Evolutionary conservation across 2,329 filamentous ascomycete species (phyloP).

Genomic region (Lachnellula arida): DNA sequence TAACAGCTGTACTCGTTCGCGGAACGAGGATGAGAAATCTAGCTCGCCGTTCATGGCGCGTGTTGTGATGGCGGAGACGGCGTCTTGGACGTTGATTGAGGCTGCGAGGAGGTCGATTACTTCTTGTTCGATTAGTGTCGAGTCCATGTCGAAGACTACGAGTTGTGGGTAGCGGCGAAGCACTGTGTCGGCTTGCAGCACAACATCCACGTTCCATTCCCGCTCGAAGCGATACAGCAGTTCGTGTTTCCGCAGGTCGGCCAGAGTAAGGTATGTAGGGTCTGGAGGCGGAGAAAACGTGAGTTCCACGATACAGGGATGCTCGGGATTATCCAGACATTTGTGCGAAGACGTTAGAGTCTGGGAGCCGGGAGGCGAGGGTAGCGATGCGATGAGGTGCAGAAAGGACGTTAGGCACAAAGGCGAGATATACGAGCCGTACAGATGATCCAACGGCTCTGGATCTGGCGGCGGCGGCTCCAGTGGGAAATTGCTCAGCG

Average conservation of each 20-base stretch:
- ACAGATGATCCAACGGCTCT: slow-evolving; percentile 59
- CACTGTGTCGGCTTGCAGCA: slow-evolving; percentile 68
- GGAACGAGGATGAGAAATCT: slow-evolving; percentile 81
- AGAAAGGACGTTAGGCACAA: slow-evolving; percentile 63
- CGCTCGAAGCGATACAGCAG: slow-evolving; percentile 78
- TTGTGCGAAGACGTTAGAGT: slow-evolving; percentile 58
- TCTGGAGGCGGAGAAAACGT: slow-evolving; percentile 57
- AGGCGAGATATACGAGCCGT: slow-evolving; percentile 61
- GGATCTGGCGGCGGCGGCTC: slow-evolving; percentile 50
- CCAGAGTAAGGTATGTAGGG: slow-evolving; percentile 58
- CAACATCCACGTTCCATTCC: slow-evolving; percentile 84
- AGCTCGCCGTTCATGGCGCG: slow-evolving; percentile 95
- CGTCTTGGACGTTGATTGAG: slow-evolving; percentile 72
- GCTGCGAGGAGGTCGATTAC: slow-evolving; percentile 94
- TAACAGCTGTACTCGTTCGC: slow-evolving; percentile 73
- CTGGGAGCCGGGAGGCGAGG: slow-evolving; percentile 45
- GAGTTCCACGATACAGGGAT: slow-evolving; percentile 62
- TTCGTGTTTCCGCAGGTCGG: slow-evolving; percentile 73
- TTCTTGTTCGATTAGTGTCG: slow-evolving; percentile 93
- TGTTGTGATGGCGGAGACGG: slow-evolving; percentile 84
- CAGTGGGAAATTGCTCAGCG: slow-evolving; percentile 54
- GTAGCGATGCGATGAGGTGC: slow-evolving; percentile 60
- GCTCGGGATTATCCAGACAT: slow-evolving; percentile 56
- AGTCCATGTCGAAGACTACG: slow-evolving; percentile 98
- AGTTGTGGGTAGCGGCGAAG: slow-evolving; percentile 78